These are phyloP conservation scores for Anthracocystis panici-leucophaei DNA, from an alignment of 1,284 basidiomycete species.

Conservation along the genomic window DNA sequence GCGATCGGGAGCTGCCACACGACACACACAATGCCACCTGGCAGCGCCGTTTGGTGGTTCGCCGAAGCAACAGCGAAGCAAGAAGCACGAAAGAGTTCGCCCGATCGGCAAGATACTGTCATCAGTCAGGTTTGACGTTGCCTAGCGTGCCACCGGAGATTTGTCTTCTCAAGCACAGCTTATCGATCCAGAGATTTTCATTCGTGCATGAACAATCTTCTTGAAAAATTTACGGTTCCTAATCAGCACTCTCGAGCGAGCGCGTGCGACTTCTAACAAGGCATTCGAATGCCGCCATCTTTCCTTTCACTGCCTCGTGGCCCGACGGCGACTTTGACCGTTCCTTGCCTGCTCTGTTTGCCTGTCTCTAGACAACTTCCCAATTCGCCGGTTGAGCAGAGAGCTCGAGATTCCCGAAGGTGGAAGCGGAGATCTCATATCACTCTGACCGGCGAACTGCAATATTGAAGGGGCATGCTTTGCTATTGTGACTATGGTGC, in stretches of 20 bases:
- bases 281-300: conserved; percentile 17
- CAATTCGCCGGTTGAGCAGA: conserved; percentile 7
- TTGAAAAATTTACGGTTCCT: neutral
- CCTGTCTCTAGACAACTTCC: neutral
- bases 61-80: conserved; percentile 1
- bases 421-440: neutral
- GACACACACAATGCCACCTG: no score
- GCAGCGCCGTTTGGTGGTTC: neutral
- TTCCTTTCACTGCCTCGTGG: conserved; percentile 6
- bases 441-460: conserved; percentile 2
- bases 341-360: neutral
- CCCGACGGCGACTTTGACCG: conserved; percentile 1
- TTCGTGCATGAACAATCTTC: conserved; percentile 13
- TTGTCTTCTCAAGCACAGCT: conserved; percentile 3
- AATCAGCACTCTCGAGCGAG: conserved; percentile 1
- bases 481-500: neutral
- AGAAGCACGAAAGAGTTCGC: conserved; percentile 13
- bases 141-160: neutral
- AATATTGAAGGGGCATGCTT: neutral
- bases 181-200: conserved; percentile 30
- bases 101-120: conserved; percentile 23
- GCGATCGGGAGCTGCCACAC: conserved; percentile 27
- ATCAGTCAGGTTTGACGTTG: neutral
- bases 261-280: no score
- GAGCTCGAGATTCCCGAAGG: conserved; percentile 7